phyloP scores from a whole-genome alignment of 441 rosid species.

The Viola pubescens region DNA sequence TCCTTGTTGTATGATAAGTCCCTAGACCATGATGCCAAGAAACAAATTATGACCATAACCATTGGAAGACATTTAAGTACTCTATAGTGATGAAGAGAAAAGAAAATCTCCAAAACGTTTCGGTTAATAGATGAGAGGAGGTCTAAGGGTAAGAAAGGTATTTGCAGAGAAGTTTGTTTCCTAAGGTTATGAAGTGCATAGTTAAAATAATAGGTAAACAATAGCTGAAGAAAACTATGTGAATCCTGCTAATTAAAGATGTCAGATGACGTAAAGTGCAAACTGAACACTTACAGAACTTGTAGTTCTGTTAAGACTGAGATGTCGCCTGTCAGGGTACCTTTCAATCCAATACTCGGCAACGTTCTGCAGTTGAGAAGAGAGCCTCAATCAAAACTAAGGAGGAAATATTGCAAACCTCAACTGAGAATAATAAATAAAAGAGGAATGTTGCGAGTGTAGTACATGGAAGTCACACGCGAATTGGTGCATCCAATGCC shows the following conservation, averaged over 20 bases:
- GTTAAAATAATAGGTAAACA: background rate
- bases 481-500: slow-evolving; percentile 51
- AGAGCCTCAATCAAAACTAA: background rate
- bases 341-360: slow-evolving; percentile 44
- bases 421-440: background rate
- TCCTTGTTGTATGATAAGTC: slow-evolving; percentile 64
- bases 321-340: slow-evolving; percentile 49
- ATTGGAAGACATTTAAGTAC: background rate
- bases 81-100: background rate
- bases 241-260: background rate
- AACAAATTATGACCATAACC: too few species aligned
- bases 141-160: background rate
- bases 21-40: slow-evolving; percentile 28
- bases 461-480: slow-evolving; percentile 63
- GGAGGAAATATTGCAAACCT: slow-evolving; percentile 4
- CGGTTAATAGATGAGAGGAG: background rate
- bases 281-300: slow-evolving; percentile 42
- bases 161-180: background rate
- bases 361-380: slow-evolving; percentile 41
- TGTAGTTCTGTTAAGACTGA: slow-evolving; percentile 42
- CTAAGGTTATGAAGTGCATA: background rate
- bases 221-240: background rate
- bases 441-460: slow-evolving; percentile 3
- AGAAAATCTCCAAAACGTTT: background rate
- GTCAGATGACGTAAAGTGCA: background rate